Conservation (phyloP, 169 alveolate species). For the Plasmodium vivax region DNA sequence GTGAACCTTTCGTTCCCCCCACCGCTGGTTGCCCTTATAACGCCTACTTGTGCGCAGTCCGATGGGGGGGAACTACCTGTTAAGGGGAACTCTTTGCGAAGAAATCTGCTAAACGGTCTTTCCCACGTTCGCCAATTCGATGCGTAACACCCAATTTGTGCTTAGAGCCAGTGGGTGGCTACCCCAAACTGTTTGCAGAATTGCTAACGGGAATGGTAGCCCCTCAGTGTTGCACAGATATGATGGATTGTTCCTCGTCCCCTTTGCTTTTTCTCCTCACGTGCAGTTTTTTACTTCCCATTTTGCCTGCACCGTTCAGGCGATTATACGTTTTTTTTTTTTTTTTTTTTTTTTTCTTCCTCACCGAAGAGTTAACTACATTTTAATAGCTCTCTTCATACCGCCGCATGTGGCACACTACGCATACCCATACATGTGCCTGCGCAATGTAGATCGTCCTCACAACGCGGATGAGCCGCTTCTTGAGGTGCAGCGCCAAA, state of each 20-base stretch:
- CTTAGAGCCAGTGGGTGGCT: background rate
- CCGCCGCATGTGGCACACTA: background rate
- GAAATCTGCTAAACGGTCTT: background rate
- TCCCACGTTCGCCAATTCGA: background rate
- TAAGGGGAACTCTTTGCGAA: background rate
- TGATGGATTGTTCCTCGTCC: background rate
- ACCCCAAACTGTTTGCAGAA: background rate
- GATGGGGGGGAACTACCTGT: background rate
- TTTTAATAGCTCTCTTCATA: background rate
- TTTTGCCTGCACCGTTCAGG: constrained; percentile 9
- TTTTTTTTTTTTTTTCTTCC: background rate
- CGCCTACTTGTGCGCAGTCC: background rate
- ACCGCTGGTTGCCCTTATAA: background rate
- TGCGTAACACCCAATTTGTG: background rate
- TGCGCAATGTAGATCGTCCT: background rate
- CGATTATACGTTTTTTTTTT: background rate
- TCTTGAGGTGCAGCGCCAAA: background rate
- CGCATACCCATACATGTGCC: background rate
- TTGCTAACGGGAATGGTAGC: background rate
- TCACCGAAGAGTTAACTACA: background rate
- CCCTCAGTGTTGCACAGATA: background rate
- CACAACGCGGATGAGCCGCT: background rate
- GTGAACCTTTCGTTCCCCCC: background rate
- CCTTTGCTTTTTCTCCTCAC: background rate
- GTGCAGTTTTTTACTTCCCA: background rate